Conservation (phyloP, 371 early-diverging fungal genomes). For the Lichtheimia corymbifera region DNA sequence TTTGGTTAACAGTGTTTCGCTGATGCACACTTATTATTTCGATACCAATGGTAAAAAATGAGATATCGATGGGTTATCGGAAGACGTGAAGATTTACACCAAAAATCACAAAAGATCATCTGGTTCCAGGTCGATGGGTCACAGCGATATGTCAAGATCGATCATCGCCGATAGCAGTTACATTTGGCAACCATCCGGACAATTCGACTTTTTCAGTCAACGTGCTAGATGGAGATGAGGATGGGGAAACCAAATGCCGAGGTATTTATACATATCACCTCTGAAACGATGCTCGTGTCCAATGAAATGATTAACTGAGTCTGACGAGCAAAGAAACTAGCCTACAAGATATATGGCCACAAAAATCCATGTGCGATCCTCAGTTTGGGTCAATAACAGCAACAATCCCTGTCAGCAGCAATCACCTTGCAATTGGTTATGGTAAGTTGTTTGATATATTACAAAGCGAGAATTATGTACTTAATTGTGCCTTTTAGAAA, state of each 20-base stretch:
- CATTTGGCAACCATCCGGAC: slow-evolving; percentile 25
- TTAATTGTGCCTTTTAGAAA: slow-evolving; percentile 30
- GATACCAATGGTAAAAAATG: slow-evolving; percentile 22
- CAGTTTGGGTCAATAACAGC: slow-evolving; percentile 42
- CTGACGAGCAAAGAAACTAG: neutral
- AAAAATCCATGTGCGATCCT: slow-evolving; percentile 24
- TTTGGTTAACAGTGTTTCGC: slow-evolving; percentile 11
- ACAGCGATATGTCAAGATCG: slow-evolving; percentile 3
- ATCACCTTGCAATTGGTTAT: slow-evolving; percentile 57
- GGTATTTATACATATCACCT: neutral
- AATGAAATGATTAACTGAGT: too few relatives aligned
- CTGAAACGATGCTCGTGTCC: neutral
- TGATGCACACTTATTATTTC: slow-evolving; percentile 25
- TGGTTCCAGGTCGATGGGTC: neutral
- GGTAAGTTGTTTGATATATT: slow-evolving; percentile 32
- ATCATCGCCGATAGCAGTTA: neutral
- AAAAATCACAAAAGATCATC: neutral
- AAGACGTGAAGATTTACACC: neutral
- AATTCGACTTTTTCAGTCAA: slow-evolving; percentile 21
- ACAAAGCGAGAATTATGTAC: neutral
- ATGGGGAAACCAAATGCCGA: neutral
- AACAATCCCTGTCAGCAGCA: slow-evolving; percentile 53
- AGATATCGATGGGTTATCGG: neutral
- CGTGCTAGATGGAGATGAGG: neutral
- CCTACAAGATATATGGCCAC: slow-evolving; percentile 38